phyloP scores from a whole-genome alignment of 495 filamentous ascomycete species.

The Neurospora sp. region DNA sequence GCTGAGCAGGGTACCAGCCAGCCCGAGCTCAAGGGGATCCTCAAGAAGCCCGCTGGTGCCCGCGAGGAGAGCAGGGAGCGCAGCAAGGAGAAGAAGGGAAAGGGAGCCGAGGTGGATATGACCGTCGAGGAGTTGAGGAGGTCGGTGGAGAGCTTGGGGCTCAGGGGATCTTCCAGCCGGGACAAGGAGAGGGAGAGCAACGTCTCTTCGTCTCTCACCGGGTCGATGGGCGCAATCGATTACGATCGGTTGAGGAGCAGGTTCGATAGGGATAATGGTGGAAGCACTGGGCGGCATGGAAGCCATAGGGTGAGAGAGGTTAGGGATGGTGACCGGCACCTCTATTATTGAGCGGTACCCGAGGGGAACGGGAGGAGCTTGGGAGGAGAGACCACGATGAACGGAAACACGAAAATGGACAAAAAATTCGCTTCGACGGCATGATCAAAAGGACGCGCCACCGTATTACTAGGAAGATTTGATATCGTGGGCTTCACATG shows the following conservation, averaged over 20 bases:
- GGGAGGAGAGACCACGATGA: neutral
- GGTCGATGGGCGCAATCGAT: neutral
- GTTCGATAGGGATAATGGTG: constrained; percentile 3
- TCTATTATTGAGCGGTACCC: neutral
- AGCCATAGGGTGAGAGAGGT: neutral
- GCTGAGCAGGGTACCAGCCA: neutral
- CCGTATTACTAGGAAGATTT: neutral
- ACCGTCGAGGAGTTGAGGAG: constrained; percentile 14
- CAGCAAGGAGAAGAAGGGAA: constrained; percentile 4
- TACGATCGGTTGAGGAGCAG: constrained; percentile 4
- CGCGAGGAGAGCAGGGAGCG: neutral
- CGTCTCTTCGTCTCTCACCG: constrained; percentile 1
- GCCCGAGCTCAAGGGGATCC: constrained; percentile 18
- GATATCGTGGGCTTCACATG: neutral
- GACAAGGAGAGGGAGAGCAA: neutral
- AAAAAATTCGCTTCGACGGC: neutral
- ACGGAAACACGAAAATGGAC: neutral
- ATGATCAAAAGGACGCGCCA: neutral
- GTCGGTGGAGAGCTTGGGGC: constrained; percentile 18
- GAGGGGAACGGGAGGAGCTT: neutral
- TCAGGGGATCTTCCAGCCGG: constrained; percentile 6
- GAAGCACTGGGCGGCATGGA: constrained; percentile 1
- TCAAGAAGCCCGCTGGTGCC: constrained; percentile 14
- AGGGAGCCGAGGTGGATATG: constrained; percentile 4
- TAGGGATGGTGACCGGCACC: neutral